Base-by-base conservation (phyloP, 2,329 filamentous ascomycete genomes). In the Chalaropsis ovoidea region DNA sequence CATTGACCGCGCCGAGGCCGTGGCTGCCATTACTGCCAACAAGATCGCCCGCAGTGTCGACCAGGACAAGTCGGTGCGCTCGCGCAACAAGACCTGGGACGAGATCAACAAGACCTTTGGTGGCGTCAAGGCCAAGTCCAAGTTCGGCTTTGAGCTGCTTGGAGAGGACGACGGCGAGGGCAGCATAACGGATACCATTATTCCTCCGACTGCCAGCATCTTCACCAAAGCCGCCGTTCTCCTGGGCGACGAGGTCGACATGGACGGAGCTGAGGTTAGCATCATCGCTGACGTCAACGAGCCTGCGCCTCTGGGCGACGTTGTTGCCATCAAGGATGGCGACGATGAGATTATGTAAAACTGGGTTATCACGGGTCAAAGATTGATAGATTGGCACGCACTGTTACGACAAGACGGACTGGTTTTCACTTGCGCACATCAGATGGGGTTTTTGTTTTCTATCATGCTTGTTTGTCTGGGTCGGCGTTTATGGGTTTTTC, bases 1-100 rank as follows among this genome's bases (percentile, higher is more conserved):
- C 62, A 75, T 82, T 68, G 83, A 85, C 72, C 80, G 80, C 71
- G 84, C 83, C 39, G 82, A 81, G 72, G 82, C 82, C 43, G 73
- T 86, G 64, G 75, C 81, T 72, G 84, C 86, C 72, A 80, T 82
- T 69, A 86, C 81, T 11, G 76, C 77, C 68, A 75, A 72, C 69
- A 86, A 84, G 74, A 75, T 83, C 41, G 75, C 80, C 72, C 80
- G 78, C 73, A 86, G 82, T 72, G 77, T 82, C 69, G 77, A 73
- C 11, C 75, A 79, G 62, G 78, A 79, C 0, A 75, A 76, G 66
- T 75, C 70, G 17, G 77, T 83, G 8, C 77, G 82, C 69, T 71
- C 75, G 52, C 74, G 83, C 68, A 76, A 77, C 22, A 81, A 82
- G 72, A 74, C 75, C 3, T 86, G 83, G 83, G 82, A 85, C 1